Evolutionary conservation across 1,139 yeast genomes (phyloP), one percentile per base, ranked within the genome.

Genomic region (Blastobotrys arbuscula): DNA sequence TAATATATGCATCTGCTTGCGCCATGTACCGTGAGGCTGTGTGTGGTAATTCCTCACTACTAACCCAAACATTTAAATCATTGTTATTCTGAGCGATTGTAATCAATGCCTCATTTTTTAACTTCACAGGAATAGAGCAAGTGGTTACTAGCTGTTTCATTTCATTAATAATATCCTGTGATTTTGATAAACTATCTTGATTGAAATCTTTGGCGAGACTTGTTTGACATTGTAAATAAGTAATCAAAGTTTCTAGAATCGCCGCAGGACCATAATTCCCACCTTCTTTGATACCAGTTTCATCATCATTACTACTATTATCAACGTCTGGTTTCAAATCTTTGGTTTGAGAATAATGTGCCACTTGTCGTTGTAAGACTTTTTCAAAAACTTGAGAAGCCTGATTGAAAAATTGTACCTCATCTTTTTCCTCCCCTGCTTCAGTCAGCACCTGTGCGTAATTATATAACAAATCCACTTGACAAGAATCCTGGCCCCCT

Each of bases 381-480:
- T 39, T 41, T 30, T 56, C 56, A 46, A 60, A 60, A 26, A 52
- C 49, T 15, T 49, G 49, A 5, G 50, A 50, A 1, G 63, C 66
- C 21, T 48, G 38, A 10, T 31, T 28, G 28, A 54, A 50, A 41
- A 44, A 46, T 20, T 42, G n/a, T 2, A n/a, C 3, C 3, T 52
- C 45, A 16, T 59, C 60, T 3, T 38, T 30, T 31, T 60, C 63
- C 39, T 61, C 65, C 5, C 62, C 65, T 1, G 54, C 53, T 31
- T 61, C 64, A 3, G 54, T 53, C 38, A 60, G 47, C 2, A 59
- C 62, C 51, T 61, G 66, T 0, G 57, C 65, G 49, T 55, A 59
- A 37, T 62, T 62, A 50, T 57, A 61, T 39, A 57, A 45, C 47
- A 59, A 51, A 46, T 62, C 66, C 20, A 55, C 42, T n/a, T 51